Evolutionary conservation across 2,329 filamentous ascomycete species (phyloP), one percentile per base, ranked within the genome.

Genomic region (Trichoderma pleuroti): DNA sequence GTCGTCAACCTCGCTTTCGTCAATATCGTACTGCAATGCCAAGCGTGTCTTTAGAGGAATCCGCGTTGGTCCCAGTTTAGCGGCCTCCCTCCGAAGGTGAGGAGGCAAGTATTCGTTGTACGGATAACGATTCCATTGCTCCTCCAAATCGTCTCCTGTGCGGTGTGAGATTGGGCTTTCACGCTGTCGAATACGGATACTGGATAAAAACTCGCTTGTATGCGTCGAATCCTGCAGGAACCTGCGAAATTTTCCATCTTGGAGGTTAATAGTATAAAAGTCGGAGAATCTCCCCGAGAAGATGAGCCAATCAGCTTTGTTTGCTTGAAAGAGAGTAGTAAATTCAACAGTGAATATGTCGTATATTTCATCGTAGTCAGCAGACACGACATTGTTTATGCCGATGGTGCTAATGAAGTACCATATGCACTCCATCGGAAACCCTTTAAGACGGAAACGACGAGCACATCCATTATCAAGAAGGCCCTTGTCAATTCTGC

Each of bases 341-440:
- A 79, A 69, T 12, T 79, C 78, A 0, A 79, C 14, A 0, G 16
- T 52, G 0, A 79, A 54, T 14, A 42, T 28, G 8, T 69, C 68
- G 2, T 7, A 12, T 5, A 2, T 8, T 1, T 26, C 39, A 12
- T 42, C 56, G n/a, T 46, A 36, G 1, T 63, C 14, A 2, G 70
- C 72, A 1, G 39, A 12, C 1, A 72, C 70, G 1, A 79, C 69
- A 5, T 71, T 46, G 1, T 30, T 9, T 0, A 42, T 12, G 0
- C 76, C 76, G 1, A 77, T 42, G 1, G 21, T n/a, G 12, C 26
- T 39, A 1, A 79, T 11, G 0, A 77, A 67, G 1, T 63, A 42
- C 77, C 77, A 78, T 1, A 79, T 30, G 0, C 72, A 70, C 0
- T 10, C 16, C 1, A 26, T 24, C 0, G 76, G 77, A 4, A 79